phyloP scores from a whole-genome alignment of 1,284 basidiomycete species.

The Pseudozyma sp. region DNA sequence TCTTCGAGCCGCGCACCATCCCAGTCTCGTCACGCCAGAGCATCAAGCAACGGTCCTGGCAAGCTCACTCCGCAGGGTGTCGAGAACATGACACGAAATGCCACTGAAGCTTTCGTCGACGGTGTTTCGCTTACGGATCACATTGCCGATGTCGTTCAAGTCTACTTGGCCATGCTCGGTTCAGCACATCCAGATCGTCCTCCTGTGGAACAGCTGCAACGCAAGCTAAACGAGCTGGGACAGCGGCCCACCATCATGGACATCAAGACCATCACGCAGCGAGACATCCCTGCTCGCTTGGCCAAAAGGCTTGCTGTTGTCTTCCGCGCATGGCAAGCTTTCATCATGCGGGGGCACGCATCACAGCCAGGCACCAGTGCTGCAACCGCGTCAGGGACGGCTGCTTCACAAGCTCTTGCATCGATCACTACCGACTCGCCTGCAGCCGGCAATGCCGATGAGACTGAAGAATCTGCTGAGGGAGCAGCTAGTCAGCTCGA shows the following conservation, averaged over 20 bases:
- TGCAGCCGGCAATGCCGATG: not conserved
- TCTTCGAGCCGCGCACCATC: slow-evolving; percentile 6
- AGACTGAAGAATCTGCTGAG: not conserved
- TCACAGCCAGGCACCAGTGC: not conserved
- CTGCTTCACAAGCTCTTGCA: not conserved
- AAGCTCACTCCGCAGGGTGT: slow-evolving; percentile 4
- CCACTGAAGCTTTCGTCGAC: not conserved
- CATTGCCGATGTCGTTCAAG: slow-evolving; percentile 4
- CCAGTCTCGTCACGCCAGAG: not conserved
- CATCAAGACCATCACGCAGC: slow-evolving; percentile 4
- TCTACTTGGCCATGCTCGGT: slow-evolving; percentile 3
- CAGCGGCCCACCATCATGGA: slow-evolving; percentile 4
- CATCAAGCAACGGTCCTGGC: slow-evolving; percentile 9
- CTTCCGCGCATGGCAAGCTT: slow-evolving; percentile 3
- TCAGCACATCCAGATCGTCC: not conserved
- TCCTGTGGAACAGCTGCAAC: slow-evolving; percentile 9
- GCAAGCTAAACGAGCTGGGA: slow-evolving; percentile 3
- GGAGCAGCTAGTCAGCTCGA: not conserved
- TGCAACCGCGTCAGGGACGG: not conserved
- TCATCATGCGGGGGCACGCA: not conserved
- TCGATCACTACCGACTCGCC: not conserved
- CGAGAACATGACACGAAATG: not conserved
- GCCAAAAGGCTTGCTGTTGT: slow-evolving; percentile 3
- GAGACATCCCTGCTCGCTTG: slow-evolving; percentile 2
- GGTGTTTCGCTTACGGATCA: slow-evolving; percentile 14